These are phyloP conservation scores for Diaporthe batatas DNA, from an alignment of 2,329 filamentous ascomycete genomes.

Conservation along the genomic window DNA sequence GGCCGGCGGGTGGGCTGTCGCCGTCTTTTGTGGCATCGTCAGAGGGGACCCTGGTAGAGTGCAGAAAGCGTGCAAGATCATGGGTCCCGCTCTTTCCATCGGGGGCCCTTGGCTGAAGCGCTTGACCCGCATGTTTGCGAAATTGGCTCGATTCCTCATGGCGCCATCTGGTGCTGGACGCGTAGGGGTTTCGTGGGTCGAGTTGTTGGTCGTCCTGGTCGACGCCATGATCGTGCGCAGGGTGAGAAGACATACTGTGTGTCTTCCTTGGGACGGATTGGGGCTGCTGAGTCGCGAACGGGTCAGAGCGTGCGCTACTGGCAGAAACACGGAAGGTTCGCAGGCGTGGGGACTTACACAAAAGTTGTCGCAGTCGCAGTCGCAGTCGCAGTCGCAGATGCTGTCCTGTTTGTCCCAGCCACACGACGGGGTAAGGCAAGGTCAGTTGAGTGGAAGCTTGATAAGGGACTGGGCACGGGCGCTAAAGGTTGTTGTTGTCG, in stretches of 20 bases:
- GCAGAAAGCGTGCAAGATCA: conserved; percentile 70
- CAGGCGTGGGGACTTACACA: conserved; percentile 33
- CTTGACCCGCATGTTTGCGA: conserved; percentile 60
- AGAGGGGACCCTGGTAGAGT: conserved; percentile 65
- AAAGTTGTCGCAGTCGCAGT: conserved; percentile 29
- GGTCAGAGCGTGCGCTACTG: conserved; percentile 33
- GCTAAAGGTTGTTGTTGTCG: too few relatives aligned
- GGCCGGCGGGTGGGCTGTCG: conserved; percentile 34
- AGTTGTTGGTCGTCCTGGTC: conserved; percentile 46
- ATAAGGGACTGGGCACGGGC: not conserved
- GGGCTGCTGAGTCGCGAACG: conserved; percentile 27
- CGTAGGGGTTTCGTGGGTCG: conserved; percentile 64
- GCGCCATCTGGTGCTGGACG: conserved; percentile 71
- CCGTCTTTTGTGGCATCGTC: conserved; percentile 44
- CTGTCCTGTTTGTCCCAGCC: conserved; percentile 10
- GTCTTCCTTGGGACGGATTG: not conserved
- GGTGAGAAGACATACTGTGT: conserved; percentile 39
- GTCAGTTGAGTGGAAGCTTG: not conserved
- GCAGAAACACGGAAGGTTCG: conserved; percentile 19
- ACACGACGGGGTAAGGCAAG: conserved; percentile 8
- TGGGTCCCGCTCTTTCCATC: conserved; percentile 59
- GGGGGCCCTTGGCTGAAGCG: conserved; percentile 48
- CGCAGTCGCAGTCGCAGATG: conserved; percentile 18
- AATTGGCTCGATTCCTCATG: conserved; percentile 73
- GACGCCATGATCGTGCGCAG: conserved; percentile 37